Evolutionary conservation across 176 grass and related monocot species (phyloP).

Genomic region (Melocanna baccifera): DNA sequence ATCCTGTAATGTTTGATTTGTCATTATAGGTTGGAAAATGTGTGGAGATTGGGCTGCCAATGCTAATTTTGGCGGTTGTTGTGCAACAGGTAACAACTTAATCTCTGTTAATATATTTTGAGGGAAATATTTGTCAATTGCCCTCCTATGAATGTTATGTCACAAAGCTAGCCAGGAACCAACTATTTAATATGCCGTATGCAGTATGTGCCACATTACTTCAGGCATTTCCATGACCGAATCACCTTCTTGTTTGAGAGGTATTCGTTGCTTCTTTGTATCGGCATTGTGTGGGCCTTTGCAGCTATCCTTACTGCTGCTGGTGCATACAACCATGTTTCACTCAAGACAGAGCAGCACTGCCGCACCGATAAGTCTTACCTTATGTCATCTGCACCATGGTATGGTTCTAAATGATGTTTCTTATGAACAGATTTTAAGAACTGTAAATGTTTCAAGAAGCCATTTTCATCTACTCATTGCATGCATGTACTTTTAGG

Average conservation of each 20-base stretch:
- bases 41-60: conserved; percentile 94
- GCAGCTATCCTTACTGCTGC: conserved; percentile 92
- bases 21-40: conserved; percentile 87
- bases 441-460: not conserved
- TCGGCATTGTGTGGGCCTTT: conserved; percentile 84
- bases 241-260: conserved; percentile 65
- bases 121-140: not conserved
- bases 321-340: conserved; percentile 86
- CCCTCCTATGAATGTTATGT: conserved; percentile 10
- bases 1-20: conserved; percentile 29
- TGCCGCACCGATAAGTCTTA: conserved; percentile 79
- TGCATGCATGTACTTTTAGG: conserved; percentile 51
- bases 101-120: conserved; percentile 8
- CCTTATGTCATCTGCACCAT: conserved; percentile 88
- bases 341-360: conserved; percentile 73
- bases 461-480: conserved; percentile 17
- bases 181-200: conserved; percentile 31
- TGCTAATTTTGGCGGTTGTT: conserved; percentile 75
- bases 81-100: conserved; percentile 69
- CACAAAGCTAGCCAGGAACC: conserved; percentile 8
- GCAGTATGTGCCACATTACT: conserved; percentile 67
- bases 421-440: not conserved
- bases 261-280: conserved; percentile 78
- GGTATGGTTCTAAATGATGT: conserved; percentile 46
- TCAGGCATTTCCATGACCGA: conserved; percentile 42